A percentile compares a stretch with the other conserved stretches of the same genome.
These are phyloP conservation scores for Zea mays DNA, from an alignment of 176 grass and related monocot genomes.

Conservation along the genomic window DNA sequence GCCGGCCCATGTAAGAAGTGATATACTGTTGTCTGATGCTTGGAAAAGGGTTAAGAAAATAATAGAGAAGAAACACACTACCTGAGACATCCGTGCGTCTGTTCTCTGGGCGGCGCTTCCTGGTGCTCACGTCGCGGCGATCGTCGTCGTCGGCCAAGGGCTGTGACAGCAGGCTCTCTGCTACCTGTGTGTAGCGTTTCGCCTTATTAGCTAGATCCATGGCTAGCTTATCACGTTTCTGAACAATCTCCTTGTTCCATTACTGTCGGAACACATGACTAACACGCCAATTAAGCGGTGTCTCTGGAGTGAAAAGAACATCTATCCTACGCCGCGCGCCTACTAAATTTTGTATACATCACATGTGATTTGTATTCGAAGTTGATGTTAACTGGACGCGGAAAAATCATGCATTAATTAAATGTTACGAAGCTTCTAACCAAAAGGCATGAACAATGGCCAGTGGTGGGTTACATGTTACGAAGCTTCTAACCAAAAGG, in stretches of 20 bases:
- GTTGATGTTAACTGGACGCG: not conserved
- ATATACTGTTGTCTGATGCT: no score
- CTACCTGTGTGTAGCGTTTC: constrained; percentile 32
- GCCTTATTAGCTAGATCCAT: constrained; percentile 4
- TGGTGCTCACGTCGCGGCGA: no score
- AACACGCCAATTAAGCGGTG: constrained; percentile 3
- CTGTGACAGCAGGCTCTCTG: no score
- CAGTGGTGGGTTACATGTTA: constrained; percentile 37
- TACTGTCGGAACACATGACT: constrained; percentile 37
- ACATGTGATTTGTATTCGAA: not conserved
- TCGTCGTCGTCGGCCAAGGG: no score
- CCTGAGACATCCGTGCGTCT: no score
- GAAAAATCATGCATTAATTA: not conserved
- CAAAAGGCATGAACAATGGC: constrained; percentile 13
- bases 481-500: constrained; percentile 39
- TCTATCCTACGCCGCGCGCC: constrained; percentile 1
- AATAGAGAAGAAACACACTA: no score
- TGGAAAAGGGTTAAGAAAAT: no score
- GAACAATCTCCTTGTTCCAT: constrained; percentile 16
- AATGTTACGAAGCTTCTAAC: constrained; percentile 44
- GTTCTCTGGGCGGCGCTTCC: no score
- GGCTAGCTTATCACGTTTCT: constrained; percentile 16
- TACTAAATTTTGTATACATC: not conserved
- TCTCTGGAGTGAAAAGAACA: constrained; percentile 15
- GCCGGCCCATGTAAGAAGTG: no score